phyloP scores from a whole-genome alignment of 331 rosid species.

The Rosa hybrid region DNA sequence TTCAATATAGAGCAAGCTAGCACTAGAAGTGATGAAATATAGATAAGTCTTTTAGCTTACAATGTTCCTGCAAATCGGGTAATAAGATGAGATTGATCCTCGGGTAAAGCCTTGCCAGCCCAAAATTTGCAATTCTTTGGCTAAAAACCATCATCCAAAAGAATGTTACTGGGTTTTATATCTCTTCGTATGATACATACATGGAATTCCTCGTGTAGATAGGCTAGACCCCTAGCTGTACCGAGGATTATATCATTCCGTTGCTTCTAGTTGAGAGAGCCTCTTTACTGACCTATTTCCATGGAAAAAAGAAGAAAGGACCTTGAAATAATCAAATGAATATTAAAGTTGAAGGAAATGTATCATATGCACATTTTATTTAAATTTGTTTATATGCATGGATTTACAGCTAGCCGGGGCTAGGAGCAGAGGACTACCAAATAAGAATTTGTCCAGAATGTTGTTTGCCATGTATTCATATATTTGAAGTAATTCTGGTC shows the following conservation, averaged over 20 bases:
- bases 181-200: conserved; percentile 70
- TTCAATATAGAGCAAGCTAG: not conserved
- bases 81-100: conserved; percentile 58
- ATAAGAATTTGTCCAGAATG: conserved; percentile 64
- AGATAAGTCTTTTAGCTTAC: conserved; percentile 31
- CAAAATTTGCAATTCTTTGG: conserved; percentile 70
- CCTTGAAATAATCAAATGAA: not conserved
- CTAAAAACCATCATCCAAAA: conserved; percentile 52
- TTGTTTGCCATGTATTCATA: conserved; percentile 68
- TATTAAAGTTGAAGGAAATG: not conserved
- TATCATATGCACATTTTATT: not conserved
- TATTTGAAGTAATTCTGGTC: conserved; percentile 65
- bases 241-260: conserved; percentile 54
- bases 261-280: conserved; percentile 63
- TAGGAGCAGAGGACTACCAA: conserved; percentile 44
- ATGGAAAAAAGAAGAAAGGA: not conserved
- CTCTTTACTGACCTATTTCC: conserved; percentile 42
- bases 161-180: conserved; percentile 62
- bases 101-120: conserved; percentile 58
- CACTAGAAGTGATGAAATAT: not conserved
- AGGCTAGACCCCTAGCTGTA: conserved; percentile 63
- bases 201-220: conserved; percentile 65
- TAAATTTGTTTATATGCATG: not conserved
- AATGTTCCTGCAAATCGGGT: conserved; percentile 74
- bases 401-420: not conserved